phyloP scores from a whole-genome alignment of 108 stramenopile species.

The Pseudonitzschia multiseries region DNA sequence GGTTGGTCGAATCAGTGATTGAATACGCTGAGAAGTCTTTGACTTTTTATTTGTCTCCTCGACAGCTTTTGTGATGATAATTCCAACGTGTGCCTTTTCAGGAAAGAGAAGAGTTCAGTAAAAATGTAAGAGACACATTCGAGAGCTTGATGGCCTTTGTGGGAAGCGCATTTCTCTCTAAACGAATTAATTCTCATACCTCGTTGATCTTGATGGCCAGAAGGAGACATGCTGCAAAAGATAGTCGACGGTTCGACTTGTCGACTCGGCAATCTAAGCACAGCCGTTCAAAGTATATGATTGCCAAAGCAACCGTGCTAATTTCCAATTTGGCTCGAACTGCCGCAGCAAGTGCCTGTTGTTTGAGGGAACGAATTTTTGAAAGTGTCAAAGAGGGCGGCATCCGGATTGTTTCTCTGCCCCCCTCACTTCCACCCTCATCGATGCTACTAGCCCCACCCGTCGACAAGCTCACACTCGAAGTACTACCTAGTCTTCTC shows the following conservation, averaged over 20 bases:
- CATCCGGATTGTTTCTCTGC: slow-evolving; percentile 70
- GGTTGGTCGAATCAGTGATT: slow-evolving; percentile 66
- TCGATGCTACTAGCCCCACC: neutral
- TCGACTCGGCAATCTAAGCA: slow-evolving; percentile 90
- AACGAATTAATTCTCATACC: slow-evolving; percentile 7
- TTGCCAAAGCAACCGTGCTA: slow-evolving; percentile 84
- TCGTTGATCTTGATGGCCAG: slow-evolving; percentile 90
- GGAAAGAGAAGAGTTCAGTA: neutral
- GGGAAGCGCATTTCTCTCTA: slow-evolving; percentile 15
- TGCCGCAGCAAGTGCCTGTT: slow-evolving; percentile 75
- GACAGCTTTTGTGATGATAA: slow-evolving; percentile 22
- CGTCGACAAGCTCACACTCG: slow-evolving; percentile 23
- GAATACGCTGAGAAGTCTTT: slow-evolving; percentile 34
- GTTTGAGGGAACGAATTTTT: slow-evolving; percentile 87
- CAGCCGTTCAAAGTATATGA: slow-evolving; percentile 92
- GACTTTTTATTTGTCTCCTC: slow-evolving; percentile 11
- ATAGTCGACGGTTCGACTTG: slow-evolving; percentile 87
- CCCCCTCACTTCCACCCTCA: slow-evolving; percentile 7
- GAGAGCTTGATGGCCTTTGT: too few relatives aligned
- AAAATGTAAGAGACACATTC: too few relatives aligned
- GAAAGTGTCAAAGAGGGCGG: slow-evolving; percentile 93
- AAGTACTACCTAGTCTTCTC: slow-evolving; percentile 29
- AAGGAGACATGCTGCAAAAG: slow-evolving; percentile 90
- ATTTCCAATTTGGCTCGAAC: slow-evolving; percentile 80
- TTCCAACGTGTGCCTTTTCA: slow-evolving; percentile 5